These are phyloP conservation scores for Boletellus sp. DNA, from an alignment of 768 basidiomycete genomes.

Conservation along the genomic window DNA sequence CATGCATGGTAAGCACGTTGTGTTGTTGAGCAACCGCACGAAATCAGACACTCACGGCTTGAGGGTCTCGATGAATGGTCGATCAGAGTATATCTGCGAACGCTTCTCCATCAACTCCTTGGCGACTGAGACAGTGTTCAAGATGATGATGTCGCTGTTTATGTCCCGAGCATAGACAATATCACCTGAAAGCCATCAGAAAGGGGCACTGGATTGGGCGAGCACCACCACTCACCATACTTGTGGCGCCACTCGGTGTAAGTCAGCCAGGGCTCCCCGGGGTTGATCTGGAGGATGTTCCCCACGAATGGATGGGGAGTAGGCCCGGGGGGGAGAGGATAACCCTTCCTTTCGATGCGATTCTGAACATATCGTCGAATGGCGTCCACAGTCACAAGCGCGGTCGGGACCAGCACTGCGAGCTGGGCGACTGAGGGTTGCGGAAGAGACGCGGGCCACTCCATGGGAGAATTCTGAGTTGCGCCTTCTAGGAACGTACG, in stretches of 20 bases:
- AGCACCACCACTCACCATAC: constrained; percentile 3
- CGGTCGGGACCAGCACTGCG: not conserved
- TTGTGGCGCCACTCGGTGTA: constrained; percentile 4
- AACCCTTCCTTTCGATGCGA: not conserved
- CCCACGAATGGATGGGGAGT: constrained; percentile 3
- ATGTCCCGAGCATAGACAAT: constrained; percentile 5
- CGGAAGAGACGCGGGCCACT: too few species aligned
- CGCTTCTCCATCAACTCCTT: constrained; percentile 11
- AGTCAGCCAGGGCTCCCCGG: constrained; percentile 3
- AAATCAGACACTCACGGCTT: constrained; percentile 2
- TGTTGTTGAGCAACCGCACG: not conserved
- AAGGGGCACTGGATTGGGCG: not conserved
- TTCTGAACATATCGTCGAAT: not conserved
- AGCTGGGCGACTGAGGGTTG: not conserved
- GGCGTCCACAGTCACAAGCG: not conserved
- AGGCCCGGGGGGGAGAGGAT: constrained; percentile 8
- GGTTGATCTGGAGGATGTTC: not conserved
- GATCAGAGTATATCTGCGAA: constrained; percentile 15
- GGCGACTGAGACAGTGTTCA: constrained; percentile 4
- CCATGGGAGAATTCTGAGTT: too few species aligned
- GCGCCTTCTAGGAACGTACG: too few species aligned
- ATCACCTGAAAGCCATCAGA: constrained; percentile 2
- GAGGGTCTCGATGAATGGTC: constrained; percentile 5
- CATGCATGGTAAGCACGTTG: not conserved
- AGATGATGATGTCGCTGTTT: constrained; percentile 1